These are phyloP conservation scores for Linum lewisii DNA, from an alignment of 345 rosid genomes.

Conservation along the genomic window DNA sequence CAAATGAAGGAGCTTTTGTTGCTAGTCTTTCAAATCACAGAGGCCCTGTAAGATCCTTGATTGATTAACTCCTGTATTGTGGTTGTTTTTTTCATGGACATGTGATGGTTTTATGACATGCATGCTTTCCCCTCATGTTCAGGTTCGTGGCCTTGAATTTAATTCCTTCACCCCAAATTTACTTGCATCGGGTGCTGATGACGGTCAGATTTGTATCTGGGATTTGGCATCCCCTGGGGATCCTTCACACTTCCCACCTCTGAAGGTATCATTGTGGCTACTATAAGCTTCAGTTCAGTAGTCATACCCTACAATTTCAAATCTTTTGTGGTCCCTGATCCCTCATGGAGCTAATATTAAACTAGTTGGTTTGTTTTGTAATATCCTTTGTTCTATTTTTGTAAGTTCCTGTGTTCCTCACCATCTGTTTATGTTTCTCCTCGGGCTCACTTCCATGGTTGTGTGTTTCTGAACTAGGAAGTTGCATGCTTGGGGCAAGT, in stretches of 20 bases:
- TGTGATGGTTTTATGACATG: conserved; percentile 7
- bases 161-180: conserved; percentile 62
- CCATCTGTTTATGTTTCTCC: not conserved
- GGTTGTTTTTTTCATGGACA: conserved; percentile 1
- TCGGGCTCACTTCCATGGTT: not conserved
- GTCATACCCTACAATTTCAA: not conserved
- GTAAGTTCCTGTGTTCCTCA: not conserved
- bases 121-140: conserved; percentile 11
- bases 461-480: not conserved
- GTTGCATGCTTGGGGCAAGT: not conserved
- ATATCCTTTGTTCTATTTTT: not conserved
- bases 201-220: conserved; percentile 96
- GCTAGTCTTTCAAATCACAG: conserved; percentile 74
- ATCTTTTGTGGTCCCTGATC: not conserved
- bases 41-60: conserved; percentile 74
- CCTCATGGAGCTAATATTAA: not conserved
- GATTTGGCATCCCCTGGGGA: conserved; percentile 71
- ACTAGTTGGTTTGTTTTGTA: not conserved
- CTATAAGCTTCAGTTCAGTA: not conserved
- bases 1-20: conserved; percentile 50
- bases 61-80: not conserved
- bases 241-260: conserved; percentile 79
- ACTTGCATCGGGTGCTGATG: conserved; percentile 98
- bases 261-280: conserved; percentile 36
- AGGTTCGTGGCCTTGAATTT: conserved; percentile 99